Evolutionary conservation across 805 yeast genomes (phyloP), one percentile per base, ranked within the genome.

Genomic region (Kodamaea kakaduensis): DNA sequence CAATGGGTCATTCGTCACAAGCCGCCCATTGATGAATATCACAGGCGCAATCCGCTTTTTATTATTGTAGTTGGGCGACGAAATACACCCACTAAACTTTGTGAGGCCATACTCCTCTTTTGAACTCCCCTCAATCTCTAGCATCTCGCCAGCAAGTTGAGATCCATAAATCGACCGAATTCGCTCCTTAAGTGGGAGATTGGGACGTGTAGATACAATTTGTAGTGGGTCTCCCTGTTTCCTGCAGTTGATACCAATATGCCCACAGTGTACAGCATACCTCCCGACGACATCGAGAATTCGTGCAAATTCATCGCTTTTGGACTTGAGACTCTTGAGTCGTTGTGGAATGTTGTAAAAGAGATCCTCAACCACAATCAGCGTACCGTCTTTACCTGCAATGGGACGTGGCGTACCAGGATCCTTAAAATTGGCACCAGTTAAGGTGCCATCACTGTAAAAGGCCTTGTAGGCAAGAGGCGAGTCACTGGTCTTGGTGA

Each of bases 341-440:
- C 98, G 68, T 0, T 95, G 75, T 0, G 95, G 93, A 18, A 83
- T 76, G 52, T 90, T 93, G 62, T 81, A 93, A 51, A 93, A 93
- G 37, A 93, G 62, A 54, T 93, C 96, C 54, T 88, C 96, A 5
- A 88, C 95, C 0, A 73, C 57, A 18, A 93, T 75, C 42, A 80
- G 86, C 0, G 98, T 93, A 0, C 98, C 98, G 31, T 69, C 73
- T 41, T 75, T 80, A 0, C 97, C 97, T 0, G 98, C 98, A 1
- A 77, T 69, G 0, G 95, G 86, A 43, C 70, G 71, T 0, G 88
- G 86, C 0, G 46, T 56, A 4, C 59, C 62, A 2, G 64, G 54
- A 6, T 41, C 56, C 38, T 65, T 70, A 46, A 57, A 65, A 40
- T 56, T 61, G 1, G 69, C 50, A 1, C 74, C 69, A 3, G 67